These are phyloP conservation scores for Clitopilus passeckerianus DNA, from an alignment of 768 basidiomycete genomes.

Conservation along the genomic window DNA sequence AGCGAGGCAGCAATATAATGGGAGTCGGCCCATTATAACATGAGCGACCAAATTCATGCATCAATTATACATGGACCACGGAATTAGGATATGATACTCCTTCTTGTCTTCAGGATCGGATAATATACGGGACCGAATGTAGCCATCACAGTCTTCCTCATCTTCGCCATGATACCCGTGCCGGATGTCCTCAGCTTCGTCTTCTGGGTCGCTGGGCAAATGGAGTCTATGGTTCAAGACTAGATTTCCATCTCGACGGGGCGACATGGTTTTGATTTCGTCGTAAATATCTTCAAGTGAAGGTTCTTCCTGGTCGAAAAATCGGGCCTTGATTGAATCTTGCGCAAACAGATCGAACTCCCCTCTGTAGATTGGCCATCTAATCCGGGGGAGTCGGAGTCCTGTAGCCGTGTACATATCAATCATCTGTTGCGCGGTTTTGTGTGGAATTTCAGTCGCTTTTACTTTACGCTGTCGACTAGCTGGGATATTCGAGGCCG, in stretches of 20 bases:
- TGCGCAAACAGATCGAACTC: background rate
- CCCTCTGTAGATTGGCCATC: background rate
- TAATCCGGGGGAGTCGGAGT: background rate
- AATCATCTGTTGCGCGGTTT: background rate
- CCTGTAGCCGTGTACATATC: background rate
- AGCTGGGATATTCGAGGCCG: background rate
- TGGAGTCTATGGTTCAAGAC: background rate
- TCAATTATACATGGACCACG: background rate
- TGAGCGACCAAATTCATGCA: no score
- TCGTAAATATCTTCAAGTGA: background rate
- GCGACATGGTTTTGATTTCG: background rate
- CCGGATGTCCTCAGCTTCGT: background rate
- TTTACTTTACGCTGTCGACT: background rate
- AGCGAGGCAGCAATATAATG: no score
- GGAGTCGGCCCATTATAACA: no score
- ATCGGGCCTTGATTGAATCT: background rate
- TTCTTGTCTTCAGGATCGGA: background rate
- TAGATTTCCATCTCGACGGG: background rate
- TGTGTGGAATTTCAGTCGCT: no score
- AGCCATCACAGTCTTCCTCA: background rate
- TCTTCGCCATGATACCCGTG: background rate
- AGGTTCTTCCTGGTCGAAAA: background rate
- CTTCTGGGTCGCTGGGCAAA: background rate
- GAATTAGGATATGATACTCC: background rate
- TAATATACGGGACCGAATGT: background rate